These are phyloP conservation scores for Artemisia argyi DNA, from an alignment of 129 eudicot species.

Conservation along the genomic window DNA sequence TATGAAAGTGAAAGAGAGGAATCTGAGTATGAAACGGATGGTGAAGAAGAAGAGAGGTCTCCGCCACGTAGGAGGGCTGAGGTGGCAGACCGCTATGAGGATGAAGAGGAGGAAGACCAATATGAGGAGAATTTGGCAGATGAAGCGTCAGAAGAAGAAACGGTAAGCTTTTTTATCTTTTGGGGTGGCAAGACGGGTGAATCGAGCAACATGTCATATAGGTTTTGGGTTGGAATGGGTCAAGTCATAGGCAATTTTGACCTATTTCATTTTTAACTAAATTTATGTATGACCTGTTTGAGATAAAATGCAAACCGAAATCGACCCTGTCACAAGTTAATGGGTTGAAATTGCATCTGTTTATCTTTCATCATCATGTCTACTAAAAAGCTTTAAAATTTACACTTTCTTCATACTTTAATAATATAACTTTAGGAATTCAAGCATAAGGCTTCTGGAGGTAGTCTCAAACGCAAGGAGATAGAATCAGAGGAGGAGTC, in stretches of 20 bases:
- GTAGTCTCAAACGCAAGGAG: constrained; percentile 71
- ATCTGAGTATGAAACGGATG: constrained; percentile 96
- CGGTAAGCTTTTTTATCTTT: constrained; percentile 32
- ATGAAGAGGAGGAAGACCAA: constrained; percentile 69
- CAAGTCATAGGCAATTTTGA: no score
- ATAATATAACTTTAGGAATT: constrained; percentile 53
- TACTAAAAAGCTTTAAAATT: background rate
- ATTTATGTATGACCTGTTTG: no score
- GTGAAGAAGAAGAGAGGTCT: constrained; percentile 76
- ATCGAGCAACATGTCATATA: no score
- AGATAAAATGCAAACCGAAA: no score
- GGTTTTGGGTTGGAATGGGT: no score
- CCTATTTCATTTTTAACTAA: no score
- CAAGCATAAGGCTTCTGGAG: constrained; percentile 59
- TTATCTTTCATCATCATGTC: background rate
- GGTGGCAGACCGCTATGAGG: constrained; percentile 60
- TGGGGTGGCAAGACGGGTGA: no score
- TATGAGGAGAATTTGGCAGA: constrained; percentile 67
- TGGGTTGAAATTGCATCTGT: background rate
- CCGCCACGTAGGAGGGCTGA: constrained; percentile 54
- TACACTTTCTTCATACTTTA: background rate
- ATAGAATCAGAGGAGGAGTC: constrained; percentile 93
- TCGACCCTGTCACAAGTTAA: no score
- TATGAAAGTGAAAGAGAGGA: constrained; percentile 90
- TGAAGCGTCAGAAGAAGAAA: constrained; percentile 88